Evolutionary conservation across 2,329 filamentous ascomycete genomes (phyloP).

Genomic region (Apiospora rasikravindrae): DNA sequence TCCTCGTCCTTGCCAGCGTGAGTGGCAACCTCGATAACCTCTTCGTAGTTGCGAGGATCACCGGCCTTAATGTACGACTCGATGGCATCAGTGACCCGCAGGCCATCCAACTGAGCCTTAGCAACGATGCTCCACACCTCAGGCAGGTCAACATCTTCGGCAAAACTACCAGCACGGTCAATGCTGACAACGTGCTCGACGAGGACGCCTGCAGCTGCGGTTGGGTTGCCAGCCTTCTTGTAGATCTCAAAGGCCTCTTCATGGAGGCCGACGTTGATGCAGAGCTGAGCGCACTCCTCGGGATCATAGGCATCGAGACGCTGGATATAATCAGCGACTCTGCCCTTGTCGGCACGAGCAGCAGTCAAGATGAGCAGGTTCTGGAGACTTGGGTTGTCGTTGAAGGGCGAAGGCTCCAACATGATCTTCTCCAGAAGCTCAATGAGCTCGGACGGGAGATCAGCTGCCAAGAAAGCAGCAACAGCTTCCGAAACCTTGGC

Average conservation of each 20-base stretch:
- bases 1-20: constrained; percentile 98
- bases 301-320: constrained; percentile 87
- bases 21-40: constrained; percentile 95
- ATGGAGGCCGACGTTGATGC: constrained; percentile 91
- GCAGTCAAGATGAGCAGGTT: constrained; percentile 96
- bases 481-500: constrained; percentile 95
- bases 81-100: constrained; percentile 89
- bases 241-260: constrained; percentile 98
- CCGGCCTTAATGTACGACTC: constrained; percentile 96
- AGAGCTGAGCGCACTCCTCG: constrained; percentile 90
- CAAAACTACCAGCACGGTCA: constrained; percentile 93
- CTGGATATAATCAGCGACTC: constrained; percentile 96
- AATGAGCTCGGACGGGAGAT: constrained; percentile 92
- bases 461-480: constrained; percentile 87
- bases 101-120: constrained; percentile 95
- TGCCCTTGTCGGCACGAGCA: constrained; percentile 92
- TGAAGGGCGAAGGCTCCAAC: constrained; percentile 98
- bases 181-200: constrained; percentile 98
- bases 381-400: constrained; percentile 94
- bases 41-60: constrained; percentile 89
- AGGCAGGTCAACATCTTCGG: constrained; percentile 89
- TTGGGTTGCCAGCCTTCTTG: constrained; percentile 94
- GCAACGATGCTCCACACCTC: constrained; percentile 99
- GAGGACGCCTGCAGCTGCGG: constrained; percentile 85
- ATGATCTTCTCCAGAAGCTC: constrained; percentile 99